These are phyloP conservation scores for Arthrobotrys sphaeroides DNA, from an alignment of 2,329 filamentous ascomycete genomes.

Conservation along the genomic window DNA sequence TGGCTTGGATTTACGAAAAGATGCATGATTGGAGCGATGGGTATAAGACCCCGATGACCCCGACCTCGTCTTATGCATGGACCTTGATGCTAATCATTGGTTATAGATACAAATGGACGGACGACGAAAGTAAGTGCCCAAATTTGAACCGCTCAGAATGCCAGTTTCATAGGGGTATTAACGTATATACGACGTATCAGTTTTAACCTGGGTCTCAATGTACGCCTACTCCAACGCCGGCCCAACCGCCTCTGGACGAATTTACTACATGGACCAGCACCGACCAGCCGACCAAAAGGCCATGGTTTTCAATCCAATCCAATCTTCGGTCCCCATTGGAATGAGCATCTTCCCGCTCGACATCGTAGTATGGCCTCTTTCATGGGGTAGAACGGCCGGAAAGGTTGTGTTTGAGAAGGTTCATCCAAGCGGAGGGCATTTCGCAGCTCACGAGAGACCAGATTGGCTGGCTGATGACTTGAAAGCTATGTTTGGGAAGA, in stretches of 20 bases:
- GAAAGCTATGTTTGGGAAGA: slow-evolving; percentile 62
- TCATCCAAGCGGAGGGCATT: slow-evolving; percentile 65
- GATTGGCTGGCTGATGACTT: slow-evolving; percentile 63
- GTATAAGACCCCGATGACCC: not conserved
- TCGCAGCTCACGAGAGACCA: slow-evolving; percentile 65
- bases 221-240: slow-evolving; percentile 32
- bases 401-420: slow-evolving; percentile 54
- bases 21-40: slow-evolving; percentile 58
- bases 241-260: slow-evolving; percentile 28
- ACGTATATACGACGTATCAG: not conserved
- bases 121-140: slow-evolving; percentile 35
- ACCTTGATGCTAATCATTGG: not conserved
- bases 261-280: slow-evolving; percentile 49
- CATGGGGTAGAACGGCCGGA: slow-evolving; percentile 31
- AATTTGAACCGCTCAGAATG: too few species aligned
- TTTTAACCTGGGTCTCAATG: slow-evolving; percentile 45
- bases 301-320: slow-evolving; percentile 9
- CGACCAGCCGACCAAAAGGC: not conserved
- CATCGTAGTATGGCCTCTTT: slow-evolving; percentile 29
- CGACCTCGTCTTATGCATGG: not conserved
- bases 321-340: slow-evolving; percentile 30
- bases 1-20: slow-evolving; percentile 60
- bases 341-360: slow-evolving; percentile 45
- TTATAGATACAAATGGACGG: slow-evolving; percentile 37
- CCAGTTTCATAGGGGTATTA: too few species aligned